Evolutionary conservation across 108 stramenopile genomes (phyloP).

Genomic region (Halocafeteria seosinensis): DNA sequence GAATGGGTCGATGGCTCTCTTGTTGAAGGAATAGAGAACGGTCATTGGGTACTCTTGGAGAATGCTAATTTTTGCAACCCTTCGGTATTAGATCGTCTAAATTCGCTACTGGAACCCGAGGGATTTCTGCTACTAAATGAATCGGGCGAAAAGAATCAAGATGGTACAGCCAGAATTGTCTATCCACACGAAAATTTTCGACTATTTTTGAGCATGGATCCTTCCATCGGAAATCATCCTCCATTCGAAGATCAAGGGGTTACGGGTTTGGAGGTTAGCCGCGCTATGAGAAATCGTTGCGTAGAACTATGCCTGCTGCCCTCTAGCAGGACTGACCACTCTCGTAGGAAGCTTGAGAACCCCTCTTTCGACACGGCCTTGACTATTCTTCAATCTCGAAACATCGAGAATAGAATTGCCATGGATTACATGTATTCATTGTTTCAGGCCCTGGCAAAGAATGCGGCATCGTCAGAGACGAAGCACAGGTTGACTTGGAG

Average conservation of each 20-base stretch:
- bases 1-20: slow-evolving; percentile 75
- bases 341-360: no score
- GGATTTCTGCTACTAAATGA: slow-evolving; percentile 79
- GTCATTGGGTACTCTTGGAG: slow-evolving; percentile 78
- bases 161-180: slow-evolving; percentile 44
- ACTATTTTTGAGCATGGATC: slow-evolving; percentile 75
- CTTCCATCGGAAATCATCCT: slow-evolving; percentile 32
- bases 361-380: no score
- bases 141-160: slow-evolving; percentile 48
- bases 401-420: no score
- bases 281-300: slow-evolving; percentile 98
- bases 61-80: slow-evolving; percentile 85
- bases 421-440: no score
- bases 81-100: slow-evolving; percentile 87
- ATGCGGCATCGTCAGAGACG: no score
- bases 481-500: no score
- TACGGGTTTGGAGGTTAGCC: slow-evolving; percentile 63
- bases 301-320: slow-evolving; percentile 62
- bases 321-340: no score
- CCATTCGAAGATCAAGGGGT: no score
- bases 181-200: slow-evolving; percentile 78
- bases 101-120: slow-evolving; percentile 75
- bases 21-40: slow-evolving; percentile 65
- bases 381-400: no score
- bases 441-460: no score